These are phyloP conservation scores for Penicillium pulvis DNA, from an alignment of 495 filamentous ascomycete genomes.

Conservation along the genomic window DNA sequence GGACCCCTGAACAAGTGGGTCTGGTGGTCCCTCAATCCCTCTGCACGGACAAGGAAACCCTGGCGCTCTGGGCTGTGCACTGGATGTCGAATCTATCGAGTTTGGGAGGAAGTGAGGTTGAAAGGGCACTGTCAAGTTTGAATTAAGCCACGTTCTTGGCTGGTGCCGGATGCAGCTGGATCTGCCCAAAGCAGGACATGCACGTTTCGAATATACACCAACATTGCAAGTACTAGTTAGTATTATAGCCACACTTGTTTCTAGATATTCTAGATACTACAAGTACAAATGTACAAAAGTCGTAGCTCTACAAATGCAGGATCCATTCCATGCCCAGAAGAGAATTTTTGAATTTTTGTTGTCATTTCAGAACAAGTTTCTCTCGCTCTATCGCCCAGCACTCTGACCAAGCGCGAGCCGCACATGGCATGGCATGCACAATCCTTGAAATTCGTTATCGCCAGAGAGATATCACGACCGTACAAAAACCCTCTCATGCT, in stretches of 20 bases:
- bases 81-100: background rate
- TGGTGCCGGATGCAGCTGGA: background rate
- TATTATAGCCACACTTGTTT: background rate
- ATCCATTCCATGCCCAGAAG: conserved; percentile 10
- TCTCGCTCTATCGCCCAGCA: conserved; percentile 33
- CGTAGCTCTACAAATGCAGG: background rate
- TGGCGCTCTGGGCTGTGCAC: background rate
- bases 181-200: too few species aligned
- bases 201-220: too few species aligned
- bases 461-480: conserved; percentile 36
- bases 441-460: conserved; percentile 41
- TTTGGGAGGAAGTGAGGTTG: background rate
- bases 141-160: background rate
- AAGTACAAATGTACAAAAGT: background rate
- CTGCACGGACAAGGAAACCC: conserved; percentile 1
- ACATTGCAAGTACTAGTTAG: too few species aligned
- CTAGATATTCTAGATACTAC: background rate
- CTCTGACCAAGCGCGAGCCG: conserved; percentile 32
- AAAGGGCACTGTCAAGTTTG: background rate
- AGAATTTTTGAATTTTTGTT: conserved; percentile 38
- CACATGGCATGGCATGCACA: conserved; percentile 36
- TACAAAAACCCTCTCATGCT: conserved; percentile 33
- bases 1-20: conserved; percentile 24
- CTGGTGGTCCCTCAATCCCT: conserved; percentile 18
- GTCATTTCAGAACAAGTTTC: conserved; percentile 37